phyloP scores from a whole-genome alignment of 192 early-diverging fungal species.

The Coemansia sp. region DNA sequence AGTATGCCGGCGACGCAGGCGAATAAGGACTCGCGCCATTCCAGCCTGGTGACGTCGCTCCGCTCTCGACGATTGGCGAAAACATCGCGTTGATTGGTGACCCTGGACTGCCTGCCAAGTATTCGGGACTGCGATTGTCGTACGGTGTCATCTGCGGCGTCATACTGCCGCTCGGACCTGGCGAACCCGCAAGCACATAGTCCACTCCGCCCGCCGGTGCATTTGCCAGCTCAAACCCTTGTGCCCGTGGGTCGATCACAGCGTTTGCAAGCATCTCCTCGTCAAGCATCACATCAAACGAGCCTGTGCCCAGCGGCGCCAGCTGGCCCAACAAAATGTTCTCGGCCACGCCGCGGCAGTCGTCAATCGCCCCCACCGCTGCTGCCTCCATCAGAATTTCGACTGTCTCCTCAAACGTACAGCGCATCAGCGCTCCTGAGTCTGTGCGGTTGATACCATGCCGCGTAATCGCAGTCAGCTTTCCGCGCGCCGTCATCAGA shows the following conservation, averaged over 20 bases:
- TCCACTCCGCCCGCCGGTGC: conserved; percentile 55
- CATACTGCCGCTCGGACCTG: conserved; percentile 62
- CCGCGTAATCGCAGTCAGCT: conserved; percentile 94
- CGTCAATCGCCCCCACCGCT: conserved; percentile 85
- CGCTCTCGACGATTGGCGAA: conserved; percentile 80
- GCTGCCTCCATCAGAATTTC: conserved; percentile 98
- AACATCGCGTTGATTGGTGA: conserved; percentile 79
- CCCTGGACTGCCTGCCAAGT: conserved; percentile 60
- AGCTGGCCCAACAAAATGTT: conserved; percentile 98
- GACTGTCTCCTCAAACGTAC: conserved; percentile 98
- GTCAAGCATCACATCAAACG: conserved; percentile 91
- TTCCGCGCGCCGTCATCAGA: conserved; percentile 92
- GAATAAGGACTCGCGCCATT: conserved; percentile 61
- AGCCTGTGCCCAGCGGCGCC: conserved; percentile 92
- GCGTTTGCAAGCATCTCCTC: conserved; percentile 84
- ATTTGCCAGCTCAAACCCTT: conserved; percentile 58
- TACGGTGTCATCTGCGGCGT: conserved; percentile 83
- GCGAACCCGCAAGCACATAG: conserved; percentile 55
- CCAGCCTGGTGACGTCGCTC: conserved; percentile 62
- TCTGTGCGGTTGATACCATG: conserved; percentile 98
- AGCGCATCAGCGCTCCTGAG: conserved; percentile 89
- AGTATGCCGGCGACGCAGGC: conserved; percentile 60
- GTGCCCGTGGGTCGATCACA: conserved; percentile 57
- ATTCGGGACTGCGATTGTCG: conserved; percentile 67
- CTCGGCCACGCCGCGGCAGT: conserved; percentile 95